These are phyloP conservation scores for Toxoplasma gondii DNA, from an alignment of 169 alveolate species.

Conservation along the genomic window DNA sequence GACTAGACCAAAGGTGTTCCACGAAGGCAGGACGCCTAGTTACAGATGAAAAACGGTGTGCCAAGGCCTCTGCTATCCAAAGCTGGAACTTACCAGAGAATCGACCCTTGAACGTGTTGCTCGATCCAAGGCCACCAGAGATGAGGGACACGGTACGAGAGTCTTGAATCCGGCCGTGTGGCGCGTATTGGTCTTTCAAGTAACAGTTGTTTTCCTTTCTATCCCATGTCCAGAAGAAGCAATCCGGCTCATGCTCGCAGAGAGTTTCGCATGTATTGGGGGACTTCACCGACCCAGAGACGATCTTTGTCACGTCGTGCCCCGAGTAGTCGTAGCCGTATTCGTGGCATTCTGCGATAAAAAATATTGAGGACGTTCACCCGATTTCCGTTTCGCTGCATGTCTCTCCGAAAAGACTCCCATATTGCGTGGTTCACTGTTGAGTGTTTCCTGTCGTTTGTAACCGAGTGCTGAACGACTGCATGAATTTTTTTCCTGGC, in stretches of 20 bases:
- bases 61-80: too few species aligned
- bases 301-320: conserved; percentile 27
- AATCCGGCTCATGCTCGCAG: conserved; percentile 17
- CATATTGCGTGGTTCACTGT: too few species aligned
- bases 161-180: neutral
- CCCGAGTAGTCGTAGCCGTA: conserved; percentile 13
- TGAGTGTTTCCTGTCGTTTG: too few species aligned
- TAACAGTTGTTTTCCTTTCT: neutral
- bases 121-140: neutral
- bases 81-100: neutral
- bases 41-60: too few species aligned
- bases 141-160: neutral
- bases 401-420: too few species aligned
- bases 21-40: too few species aligned
- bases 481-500: too few species aligned
- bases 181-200: conserved; percentile 27
- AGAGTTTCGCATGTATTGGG: neutral
- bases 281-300: conserved; percentile 1
- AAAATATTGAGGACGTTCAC: too few species aligned
- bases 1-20: too few species aligned
- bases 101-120: neutral
- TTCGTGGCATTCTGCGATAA: neutral
- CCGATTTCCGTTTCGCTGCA: too few species aligned
- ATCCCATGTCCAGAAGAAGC: conserved; percentile 40
- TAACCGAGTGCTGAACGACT: too few species aligned